Evolutionary conservation across 108 stramenopile genomes (phyloP).

Genomic region (Nannochloropsis oceanica): DNA sequence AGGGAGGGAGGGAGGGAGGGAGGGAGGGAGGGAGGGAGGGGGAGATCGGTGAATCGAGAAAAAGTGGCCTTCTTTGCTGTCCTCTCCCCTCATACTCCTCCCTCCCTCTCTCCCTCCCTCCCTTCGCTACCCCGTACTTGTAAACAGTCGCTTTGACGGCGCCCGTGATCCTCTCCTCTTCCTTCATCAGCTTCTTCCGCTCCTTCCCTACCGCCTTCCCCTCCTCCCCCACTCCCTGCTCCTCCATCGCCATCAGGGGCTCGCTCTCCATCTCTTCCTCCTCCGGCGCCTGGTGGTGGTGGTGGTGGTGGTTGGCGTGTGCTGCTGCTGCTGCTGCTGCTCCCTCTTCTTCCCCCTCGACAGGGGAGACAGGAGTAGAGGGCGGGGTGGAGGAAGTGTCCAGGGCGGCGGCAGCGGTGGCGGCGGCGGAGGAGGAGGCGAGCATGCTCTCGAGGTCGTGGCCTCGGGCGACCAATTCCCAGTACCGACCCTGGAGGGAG

Average conservation of each 20-base stretch:
- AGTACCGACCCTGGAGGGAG: conserved; percentile 4
- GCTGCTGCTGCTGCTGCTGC: background rate
- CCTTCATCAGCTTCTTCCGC: conserved; percentile 37
- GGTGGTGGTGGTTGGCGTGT: background rate
- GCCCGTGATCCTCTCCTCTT: conserved; percentile 56
- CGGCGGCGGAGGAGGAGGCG: background rate
- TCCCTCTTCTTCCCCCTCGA: background rate
- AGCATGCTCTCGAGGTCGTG: conserved; percentile 16
- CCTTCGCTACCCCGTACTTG: conserved; percentile 52
- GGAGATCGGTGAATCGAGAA: background rate
- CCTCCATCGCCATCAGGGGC: background rate
- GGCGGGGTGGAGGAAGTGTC: background rate
- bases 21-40: background rate
- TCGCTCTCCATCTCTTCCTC: background rate
- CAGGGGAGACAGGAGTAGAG: background rate
- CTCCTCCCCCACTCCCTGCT: background rate
- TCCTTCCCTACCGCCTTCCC: background rate
- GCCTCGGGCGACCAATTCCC: conserved; percentile 9
- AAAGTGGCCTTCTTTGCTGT: background rate
- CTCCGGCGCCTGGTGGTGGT: background rate
- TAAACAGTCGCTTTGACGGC: conserved; percentile 55
- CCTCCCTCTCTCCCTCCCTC: conserved; percentile 25
- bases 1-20: background rate
- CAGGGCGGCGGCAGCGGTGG: background rate
- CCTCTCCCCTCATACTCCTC: background rate